Evolutionary conservation across 2,329 filamentous ascomycete genomes (phyloP).

Genomic region (Penicillium sumatraense): DNA sequence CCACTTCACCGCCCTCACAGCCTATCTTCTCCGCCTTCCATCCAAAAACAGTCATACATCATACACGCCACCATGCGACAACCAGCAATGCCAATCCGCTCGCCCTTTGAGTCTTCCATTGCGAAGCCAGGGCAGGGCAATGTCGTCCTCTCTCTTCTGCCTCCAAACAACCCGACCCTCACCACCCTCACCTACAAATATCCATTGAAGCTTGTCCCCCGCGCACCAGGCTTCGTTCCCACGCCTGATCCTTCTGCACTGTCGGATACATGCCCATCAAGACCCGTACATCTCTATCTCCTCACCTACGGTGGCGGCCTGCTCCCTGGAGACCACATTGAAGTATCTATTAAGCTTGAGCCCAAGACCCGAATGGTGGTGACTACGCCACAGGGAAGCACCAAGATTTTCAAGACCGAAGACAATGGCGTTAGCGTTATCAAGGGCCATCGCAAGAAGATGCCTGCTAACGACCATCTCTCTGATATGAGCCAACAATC

Average conservation of each 20-base stretch:
- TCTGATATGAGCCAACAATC: slow-evolving; percentile 52
- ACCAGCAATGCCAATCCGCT: slow-evolving; percentile 49
- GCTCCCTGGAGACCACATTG: slow-evolving; percentile 82
- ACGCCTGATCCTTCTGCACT: slow-evolving; percentile 37
- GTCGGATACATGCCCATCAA: slow-evolving; percentile 37
- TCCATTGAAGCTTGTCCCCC: slow-evolving; percentile 89
- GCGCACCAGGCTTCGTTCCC: slow-evolving; percentile 67
- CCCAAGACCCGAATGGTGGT: slow-evolving; percentile 67
- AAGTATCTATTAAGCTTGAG: slow-evolving; percentile 71
- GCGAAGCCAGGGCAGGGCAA: slow-evolving; percentile 77
- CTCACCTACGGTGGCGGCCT: slow-evolving; percentile 94
- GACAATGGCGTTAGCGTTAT: slow-evolving; percentile 25
- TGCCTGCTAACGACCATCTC: slow-evolving; percentile 45
- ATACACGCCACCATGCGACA: slow-evolving; percentile 23
- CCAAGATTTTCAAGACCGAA: slow-evolving; percentile 89
- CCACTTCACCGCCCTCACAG: neutral
- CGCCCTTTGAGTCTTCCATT: slow-evolving; percentile 77
- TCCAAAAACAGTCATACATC: slow-evolving; percentile 6
- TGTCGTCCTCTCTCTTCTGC: slow-evolving; percentile 74
- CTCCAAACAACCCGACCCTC: slow-evolving; percentile 72
- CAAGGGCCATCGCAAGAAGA: slow-evolving; percentile 30
- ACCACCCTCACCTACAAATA: slow-evolving; percentile 85
- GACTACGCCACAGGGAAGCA: slow-evolving; percentile 73
- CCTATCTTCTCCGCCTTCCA: slow-evolving; percentile 1
- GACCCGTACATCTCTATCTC: slow-evolving; percentile 79